Base-by-base conservation (phyloP, 2,329 filamentous ascomycete species). In the Aspergillus carbonarius region DNA sequence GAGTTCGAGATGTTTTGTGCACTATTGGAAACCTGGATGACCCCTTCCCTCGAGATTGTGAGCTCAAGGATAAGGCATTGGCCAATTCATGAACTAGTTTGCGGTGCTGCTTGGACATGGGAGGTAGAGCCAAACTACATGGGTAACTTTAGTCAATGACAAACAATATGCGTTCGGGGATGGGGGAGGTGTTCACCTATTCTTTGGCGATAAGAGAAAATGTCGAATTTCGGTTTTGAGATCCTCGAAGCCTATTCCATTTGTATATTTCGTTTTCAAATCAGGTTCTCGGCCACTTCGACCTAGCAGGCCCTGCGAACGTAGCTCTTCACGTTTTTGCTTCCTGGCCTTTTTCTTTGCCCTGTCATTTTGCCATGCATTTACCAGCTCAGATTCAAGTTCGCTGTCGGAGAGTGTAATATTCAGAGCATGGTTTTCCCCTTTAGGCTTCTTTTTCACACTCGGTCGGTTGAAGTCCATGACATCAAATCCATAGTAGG, bases 51-150 rank as follows among this genome's bases (percentile, higher is more conserved):
- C 85, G 83, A 0, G 93, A 97, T 70, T 93, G 91, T 3, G 93
- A 96, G 63, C 89, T 93, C 60, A 98, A 78, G 15, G 86, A 87
- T 71, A 97, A 85, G 37, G 83, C 83, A 67, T 85, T 85, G 12
- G 91, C 92, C 39, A 96, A 75, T 59, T 91, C 85, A 72, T 99
- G 95, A 17, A 98, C 82, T 5, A 87, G 78, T 72, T 91, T 93
- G 51, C 95, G 88, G 39, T 88, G 84, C 46, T 83, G 77, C 61
- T 92, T 91, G 57, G 91, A 87, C 87, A 98, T 96, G 0, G 93
- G 91, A 3, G 93, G 91, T 23, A 98, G 80, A 4, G 86, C 79
- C 5, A 95, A 80, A 47, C 90, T 92, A 63, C 30, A 55, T 32
- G 8, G 32, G 5, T 17, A n/a, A 47, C 49, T 37, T 56, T 50